A percentile compares a stretch with the other conserved stretches of the same genome.
Conservation (phyloP, 169 alveolate genomes). For the Miamiensis avidus region DNA sequence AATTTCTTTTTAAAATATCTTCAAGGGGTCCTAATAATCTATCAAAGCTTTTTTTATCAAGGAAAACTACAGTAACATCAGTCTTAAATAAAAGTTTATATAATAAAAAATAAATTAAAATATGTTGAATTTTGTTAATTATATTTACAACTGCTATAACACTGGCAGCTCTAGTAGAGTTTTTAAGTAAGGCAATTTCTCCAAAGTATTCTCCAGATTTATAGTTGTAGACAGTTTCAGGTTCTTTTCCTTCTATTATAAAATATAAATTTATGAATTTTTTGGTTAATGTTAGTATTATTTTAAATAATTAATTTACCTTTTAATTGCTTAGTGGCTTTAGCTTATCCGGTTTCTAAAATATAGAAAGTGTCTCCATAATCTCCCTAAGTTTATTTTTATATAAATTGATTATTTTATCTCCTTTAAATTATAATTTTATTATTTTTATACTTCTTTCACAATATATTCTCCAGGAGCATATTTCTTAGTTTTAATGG, state of each 20-base stretch:
- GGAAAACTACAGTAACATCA: conserved; percentile 57
- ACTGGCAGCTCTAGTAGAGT: conserved; percentile 86
- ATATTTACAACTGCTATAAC: conserved; percentile 70
- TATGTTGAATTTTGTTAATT: too few species aligned
- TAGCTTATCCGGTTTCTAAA: conserved; percentile 93
- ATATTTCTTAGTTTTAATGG: conserved; percentile 84
- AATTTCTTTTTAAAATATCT: conserved; percentile 75
- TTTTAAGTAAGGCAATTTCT: conserved; percentile 82
- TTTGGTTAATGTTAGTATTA: not conserved
- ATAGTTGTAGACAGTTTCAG: conserved; percentile 66
- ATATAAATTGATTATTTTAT: not conserved
- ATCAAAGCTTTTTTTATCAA: conserved; percentile 79
- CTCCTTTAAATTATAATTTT: not conserved
- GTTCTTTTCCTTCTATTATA: conserved; percentile 33
- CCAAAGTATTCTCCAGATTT: conserved; percentile 85
- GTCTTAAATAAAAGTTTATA: conserved; percentile 19
- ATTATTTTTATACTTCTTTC: conserved; percentile 64
- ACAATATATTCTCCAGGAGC: conserved; percentile 89
- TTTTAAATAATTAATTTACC: conserved; percentile 17
- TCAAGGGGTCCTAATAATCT: conserved; percentile 85
- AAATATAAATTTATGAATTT: not conserved
- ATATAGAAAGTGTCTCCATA: conserved; percentile 94
- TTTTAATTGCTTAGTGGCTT: conserved; percentile 90
- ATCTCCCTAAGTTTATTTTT: conserved; percentile 75
- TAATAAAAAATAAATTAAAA: not conserved